Conservation (phyloP, 441 rosid genomes). For the Croton setiger region DNA sequence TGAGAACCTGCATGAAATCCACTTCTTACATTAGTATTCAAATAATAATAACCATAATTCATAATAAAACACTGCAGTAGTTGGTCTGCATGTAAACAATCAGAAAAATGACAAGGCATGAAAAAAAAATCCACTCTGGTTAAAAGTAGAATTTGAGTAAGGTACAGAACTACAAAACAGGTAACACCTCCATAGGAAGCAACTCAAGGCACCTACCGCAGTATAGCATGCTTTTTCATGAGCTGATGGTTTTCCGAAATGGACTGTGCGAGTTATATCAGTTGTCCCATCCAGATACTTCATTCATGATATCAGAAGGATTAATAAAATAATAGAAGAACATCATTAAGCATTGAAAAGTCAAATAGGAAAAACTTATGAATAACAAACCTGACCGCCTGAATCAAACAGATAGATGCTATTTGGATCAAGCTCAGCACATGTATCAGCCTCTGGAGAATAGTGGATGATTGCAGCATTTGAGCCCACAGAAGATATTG, state of each 20-base stretch:
- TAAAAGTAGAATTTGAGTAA: background rate
- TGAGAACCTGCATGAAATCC: constrained; percentile 54
- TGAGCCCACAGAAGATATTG: constrained; percentile 92
- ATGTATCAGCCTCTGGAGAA: constrained; percentile 60
- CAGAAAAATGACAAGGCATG: no score
- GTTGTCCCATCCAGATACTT: constrained; percentile 98
- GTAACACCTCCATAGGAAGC: background rate
- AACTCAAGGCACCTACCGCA: constrained; percentile 47
- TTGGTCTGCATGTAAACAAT: background rate
- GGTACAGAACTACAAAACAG: background rate
- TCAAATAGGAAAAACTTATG: constrained; percentile 12
- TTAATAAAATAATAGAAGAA: constrained; percentile 1
- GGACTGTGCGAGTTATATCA: constrained; percentile 94
- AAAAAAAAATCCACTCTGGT: background rate
- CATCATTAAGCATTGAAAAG: constrained; percentile 13
- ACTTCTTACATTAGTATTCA: background rate
- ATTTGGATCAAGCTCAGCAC: constrained; percentile 86
- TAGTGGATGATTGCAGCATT: constrained; percentile 95
- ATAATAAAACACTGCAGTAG: background rate
- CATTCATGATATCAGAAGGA: constrained; percentile 22
- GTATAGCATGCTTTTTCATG: constrained; percentile 92
- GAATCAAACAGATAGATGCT: constrained; percentile 92
- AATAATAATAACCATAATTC: background rate
- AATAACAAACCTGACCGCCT: constrained; percentile 83
- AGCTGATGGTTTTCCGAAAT: constrained; percentile 89